Conservation (phyloP, 352 stramenopile genomes). For the Globisporangium megalacanthum region DNA sequence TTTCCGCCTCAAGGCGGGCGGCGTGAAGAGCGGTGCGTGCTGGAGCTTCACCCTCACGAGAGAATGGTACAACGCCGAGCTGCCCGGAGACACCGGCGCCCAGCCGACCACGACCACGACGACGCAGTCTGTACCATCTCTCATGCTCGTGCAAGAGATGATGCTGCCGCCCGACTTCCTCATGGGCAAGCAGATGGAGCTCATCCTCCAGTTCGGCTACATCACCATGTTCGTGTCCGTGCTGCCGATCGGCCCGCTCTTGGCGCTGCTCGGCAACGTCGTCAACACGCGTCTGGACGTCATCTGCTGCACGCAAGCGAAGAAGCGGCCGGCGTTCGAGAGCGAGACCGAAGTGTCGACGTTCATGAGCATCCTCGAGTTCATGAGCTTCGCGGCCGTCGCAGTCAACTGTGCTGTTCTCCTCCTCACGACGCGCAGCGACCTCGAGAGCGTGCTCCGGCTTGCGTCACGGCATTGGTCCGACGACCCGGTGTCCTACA, state of each 20-base stretch:
- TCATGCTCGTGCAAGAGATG: constrained; percentile 60
- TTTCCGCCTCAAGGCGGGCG: constrained; percentile 18
- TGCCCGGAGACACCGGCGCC: constrained; percentile 5
- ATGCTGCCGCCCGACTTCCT: constrained; percentile 68
- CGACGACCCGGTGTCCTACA: constrained; percentile 19
- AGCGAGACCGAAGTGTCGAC: constrained; percentile 86
- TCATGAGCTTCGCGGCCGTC: constrained; percentile 87
- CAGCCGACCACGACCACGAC: constrained; percentile 2
- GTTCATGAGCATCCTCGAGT: constrained; percentile 88
- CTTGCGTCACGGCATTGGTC: constrained; percentile 15
- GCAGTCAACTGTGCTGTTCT: constrained; percentile 72
- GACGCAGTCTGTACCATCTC: constrained; percentile 21
- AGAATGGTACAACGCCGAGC: constrained; percentile 60
- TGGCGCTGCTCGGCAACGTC: constrained; percentile 85
- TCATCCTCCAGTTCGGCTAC: constrained; percentile 90
- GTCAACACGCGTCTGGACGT: constrained; percentile 87
- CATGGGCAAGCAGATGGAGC: constrained; percentile 76
- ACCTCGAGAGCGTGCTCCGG: constrained; percentile 54
- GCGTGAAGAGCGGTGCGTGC: neutral
- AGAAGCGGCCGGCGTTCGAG: constrained; percentile 65
- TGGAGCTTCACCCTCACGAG: constrained; percentile 17
- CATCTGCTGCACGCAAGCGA: constrained; percentile 67
- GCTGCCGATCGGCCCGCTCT: constrained; percentile 83
- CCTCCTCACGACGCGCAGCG: constrained; percentile 58
- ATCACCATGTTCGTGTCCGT: constrained; percentile 93